Evolutionary conservation across 108 stramenopile species (phyloP), one percentile per base, ranked within the genome.

Genomic region (Skeletonema potamos): DNA sequence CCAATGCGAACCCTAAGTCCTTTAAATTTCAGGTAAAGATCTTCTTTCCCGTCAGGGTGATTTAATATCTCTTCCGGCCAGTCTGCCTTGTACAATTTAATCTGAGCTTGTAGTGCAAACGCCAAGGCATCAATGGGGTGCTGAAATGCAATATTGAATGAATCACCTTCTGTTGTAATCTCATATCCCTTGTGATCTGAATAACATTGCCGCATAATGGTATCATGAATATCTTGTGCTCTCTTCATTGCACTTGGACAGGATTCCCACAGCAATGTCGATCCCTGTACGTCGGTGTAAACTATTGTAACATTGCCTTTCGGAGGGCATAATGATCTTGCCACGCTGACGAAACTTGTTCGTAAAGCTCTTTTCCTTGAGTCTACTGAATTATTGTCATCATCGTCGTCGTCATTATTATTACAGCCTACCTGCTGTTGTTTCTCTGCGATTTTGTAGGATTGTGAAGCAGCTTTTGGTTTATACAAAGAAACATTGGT

Each of bases 131-230:
- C 77, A 0, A 65, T 27, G 8, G 82, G 72, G 58, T 69, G 46
- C 11, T 64, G 73, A 54, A 82, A 79, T 58, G 77, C 82, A 13
- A 82, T 27, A 29, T 69, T 37, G 34, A 82, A 82, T 6, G 66
- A 20, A 41, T 66, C 76, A 1, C 82, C 82, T 17, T 72, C 71
- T 26, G 82, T 73, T 1, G 48, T 64, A 6, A 78, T 70, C 74
- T 82, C 82, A 37, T 79, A 82, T 9, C 82, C 82, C 4, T 60
- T 27, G 18, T 68, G 62, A 30, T 74, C 32, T 3, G 70, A 54
- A 41, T 27, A 62, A 15, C 58, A 67, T 27, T 48, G 37, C 4
- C 77, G 20, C 58, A 79, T 73, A 1, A 76, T 64, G 10, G 62
- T 33, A 55, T 76, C 64, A 27, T 72, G 72, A 11, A 66, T 54